These are phyloP conservation scores for Fusarium phyllophilum DNA, from an alignment of 2,329 filamentous ascomycete species.

Conservation along the genomic window DNA sequence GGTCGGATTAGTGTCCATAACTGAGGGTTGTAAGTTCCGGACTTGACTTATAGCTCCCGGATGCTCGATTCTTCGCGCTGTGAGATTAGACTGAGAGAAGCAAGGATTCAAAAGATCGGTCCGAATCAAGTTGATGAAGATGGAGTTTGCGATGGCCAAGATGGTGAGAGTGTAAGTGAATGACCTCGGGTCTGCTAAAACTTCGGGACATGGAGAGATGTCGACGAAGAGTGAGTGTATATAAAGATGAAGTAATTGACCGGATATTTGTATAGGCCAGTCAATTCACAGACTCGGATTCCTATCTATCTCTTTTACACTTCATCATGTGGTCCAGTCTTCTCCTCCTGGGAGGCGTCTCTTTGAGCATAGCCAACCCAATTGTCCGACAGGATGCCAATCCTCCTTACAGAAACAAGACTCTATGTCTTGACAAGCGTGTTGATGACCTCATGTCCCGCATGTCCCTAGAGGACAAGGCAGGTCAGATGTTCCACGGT, in stretches of 20 bases:
- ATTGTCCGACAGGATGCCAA: slow-evolving; percentile 25
- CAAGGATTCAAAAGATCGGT: slow-evolving; percentile 16
- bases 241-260: slow-evolving; percentile 3
- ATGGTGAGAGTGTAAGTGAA: neutral
- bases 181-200: neutral
- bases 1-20: neutral
- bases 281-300: neutral
- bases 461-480: slow-evolving; percentile 61
- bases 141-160: slow-evolving; percentile 2
- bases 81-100: neutral
- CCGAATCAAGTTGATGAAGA: slow-evolving; percentile 16
- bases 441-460: slow-evolving; percentile 57
- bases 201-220: neutral
- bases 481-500: slow-evolving; percentile 58
- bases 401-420: slow-evolving; percentile 25
- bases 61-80: neutral
- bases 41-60: neutral
- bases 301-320: neutral
- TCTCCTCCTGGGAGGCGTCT: slow-evolving; percentile 19
- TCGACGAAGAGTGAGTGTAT: neutral
- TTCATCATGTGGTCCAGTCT: slow-evolving; percentile 28
- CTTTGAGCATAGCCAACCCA: slow-evolving; percentile 26
- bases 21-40: neutral
- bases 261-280: neutral
- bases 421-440: slow-evolving; percentile 54